Evolutionary conservation across 2,329 filamentous ascomycete genomes (phyloP).

Genomic region (Cercospora citrullina): DNA sequence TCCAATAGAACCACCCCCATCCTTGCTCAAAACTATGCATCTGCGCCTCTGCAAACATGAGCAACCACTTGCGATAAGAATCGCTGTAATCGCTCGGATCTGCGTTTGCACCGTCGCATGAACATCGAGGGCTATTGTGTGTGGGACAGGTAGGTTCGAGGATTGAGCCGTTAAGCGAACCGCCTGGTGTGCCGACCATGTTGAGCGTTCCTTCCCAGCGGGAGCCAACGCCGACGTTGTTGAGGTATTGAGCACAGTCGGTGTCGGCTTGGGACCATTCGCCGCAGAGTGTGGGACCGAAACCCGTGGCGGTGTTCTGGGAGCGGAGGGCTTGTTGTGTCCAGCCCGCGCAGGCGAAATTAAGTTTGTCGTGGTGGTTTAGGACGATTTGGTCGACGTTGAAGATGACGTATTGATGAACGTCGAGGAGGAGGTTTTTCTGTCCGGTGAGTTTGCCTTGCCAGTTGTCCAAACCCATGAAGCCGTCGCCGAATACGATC

Average conservation of each 20-base stretch:
- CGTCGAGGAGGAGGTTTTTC: constrained; percentile 80
- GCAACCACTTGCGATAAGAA: constrained; percentile 80
- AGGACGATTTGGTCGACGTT: constrained; percentile 82
- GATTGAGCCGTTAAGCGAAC: constrained; percentile 61
- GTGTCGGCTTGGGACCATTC: constrained; percentile 99
- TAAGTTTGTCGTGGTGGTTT: constrained; percentile 78
- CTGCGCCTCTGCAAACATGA: constrained; percentile 90
- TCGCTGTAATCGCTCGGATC: constrained; percentile 66
- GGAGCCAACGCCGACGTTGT: constrained; percentile 83
- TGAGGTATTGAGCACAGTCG: constrained; percentile 83
- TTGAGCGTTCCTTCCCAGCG: constrained; percentile 89
- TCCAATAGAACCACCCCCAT: constrained; percentile 99
- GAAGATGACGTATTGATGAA: constrained; percentile 98
- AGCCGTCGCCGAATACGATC: constrained; percentile 90
- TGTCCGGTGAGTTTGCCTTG: constrained; percentile 74
- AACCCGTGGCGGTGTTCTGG: constrained; percentile 73
- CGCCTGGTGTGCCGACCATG: constrained; percentile 49
- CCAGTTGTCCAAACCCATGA: constrained; percentile 89
- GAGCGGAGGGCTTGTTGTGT: constrained; percentile 71
- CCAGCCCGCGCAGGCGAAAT: constrained; percentile 87
- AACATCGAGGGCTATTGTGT: constrained; percentile 61
- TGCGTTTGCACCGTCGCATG: constrained; percentile 74
- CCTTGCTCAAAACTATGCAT: constrained; percentile 92
- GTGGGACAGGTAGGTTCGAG: constrained; percentile 74
- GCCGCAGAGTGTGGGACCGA: constrained; percentile 89